Percentiles rank a stretch among this genome's conserved stretches.
Conservation (phyloP, 371 early-diverging fungal species). For the Phascolomyces articulosus region DNA sequence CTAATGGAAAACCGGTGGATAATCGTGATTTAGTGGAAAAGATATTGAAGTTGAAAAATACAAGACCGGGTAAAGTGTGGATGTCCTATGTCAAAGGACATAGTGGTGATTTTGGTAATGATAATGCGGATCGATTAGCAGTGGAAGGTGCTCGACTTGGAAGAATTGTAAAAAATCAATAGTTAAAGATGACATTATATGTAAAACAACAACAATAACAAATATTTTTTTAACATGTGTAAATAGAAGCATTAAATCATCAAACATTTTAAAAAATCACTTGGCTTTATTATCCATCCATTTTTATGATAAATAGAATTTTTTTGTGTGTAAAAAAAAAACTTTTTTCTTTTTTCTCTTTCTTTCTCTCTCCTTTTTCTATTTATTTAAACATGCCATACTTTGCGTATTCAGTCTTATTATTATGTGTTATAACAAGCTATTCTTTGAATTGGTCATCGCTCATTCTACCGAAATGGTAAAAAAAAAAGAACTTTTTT, state of each 20-base stretch:
- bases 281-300: too few relatives aligned
- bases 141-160: slow-evolving; percentile 51
- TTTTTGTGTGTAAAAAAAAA: too few relatives aligned
- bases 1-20: slow-evolving; percentile 57
- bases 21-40: slow-evolving; percentile 77
- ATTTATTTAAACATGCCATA: neutral
- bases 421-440: neutral
- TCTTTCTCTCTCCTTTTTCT: neutral
- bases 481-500: neutral
- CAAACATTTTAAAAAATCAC: too few relatives aligned
- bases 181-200: neutral
- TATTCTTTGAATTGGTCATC: neutral
- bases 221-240: too few relatives aligned
- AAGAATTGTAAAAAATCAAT: neutral
- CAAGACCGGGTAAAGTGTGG: slow-evolving; percentile 38
- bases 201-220: neutral
- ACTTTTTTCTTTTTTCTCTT: neutral
- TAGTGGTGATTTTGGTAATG: slow-evolving; percentile 70
- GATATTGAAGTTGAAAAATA: slow-evolving; percentile 42
- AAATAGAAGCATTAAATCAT: too few relatives aligned
- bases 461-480: slow-evolving; percentile 6
- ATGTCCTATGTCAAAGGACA: slow-evolving; percentile 70
- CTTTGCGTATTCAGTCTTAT: neutral
- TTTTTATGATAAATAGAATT: too few relatives aligned
- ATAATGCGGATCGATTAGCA: slow-evolving; percentile 74